Percentiles rank a stretch among this genome's conserved stretches.
Evolutionary conservation across 352 stramenopile species (phyloP).

Genomic region (Pseudoperonospora humuli): DNA sequence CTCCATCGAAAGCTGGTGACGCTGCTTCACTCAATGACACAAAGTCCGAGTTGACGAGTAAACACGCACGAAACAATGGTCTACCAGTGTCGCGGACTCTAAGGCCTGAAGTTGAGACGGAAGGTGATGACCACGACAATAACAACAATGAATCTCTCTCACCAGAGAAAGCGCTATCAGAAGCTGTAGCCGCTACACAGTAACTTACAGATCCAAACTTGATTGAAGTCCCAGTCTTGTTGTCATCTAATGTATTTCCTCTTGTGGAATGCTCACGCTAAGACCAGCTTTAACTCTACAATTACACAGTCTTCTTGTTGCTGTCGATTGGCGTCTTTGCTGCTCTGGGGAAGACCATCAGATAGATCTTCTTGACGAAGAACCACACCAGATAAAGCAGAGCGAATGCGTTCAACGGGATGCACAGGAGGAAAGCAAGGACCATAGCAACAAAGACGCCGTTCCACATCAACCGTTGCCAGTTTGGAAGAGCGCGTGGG

Average conservation of each 20-base stretch:
- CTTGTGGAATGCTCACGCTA: neutral
- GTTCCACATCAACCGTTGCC: slow-evolving; percentile 33
- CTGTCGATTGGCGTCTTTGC: slow-evolving; percentile 4
- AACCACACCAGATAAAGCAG: slow-evolving; percentile 60
- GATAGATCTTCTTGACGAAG: slow-evolving; percentile 33
- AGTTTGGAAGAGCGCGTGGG: slow-evolving; percentile 29
- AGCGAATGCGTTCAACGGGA: slow-evolving; percentile 45
- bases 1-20: too few relatives aligned
- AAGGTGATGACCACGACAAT: too few relatives aligned
- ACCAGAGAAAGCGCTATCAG: too few relatives aligned
- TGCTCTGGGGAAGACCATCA: slow-evolving; percentile 3
- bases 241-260: slow-evolving; percentile 37
- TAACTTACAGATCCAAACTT: too few relatives aligned
- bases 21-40: too few relatives aligned
- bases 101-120: too few relatives aligned
- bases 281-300: slow-evolving; percentile 5
- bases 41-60: too few relatives aligned
- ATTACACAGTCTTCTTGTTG: slow-evolving; percentile 30
- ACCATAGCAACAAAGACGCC: slow-evolving; percentile 30
- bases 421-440: slow-evolving; percentile 36
- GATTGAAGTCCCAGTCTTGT: too few relatives aligned
- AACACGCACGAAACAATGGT: too few relatives aligned
- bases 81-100: too few relatives aligned
- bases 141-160: too few relatives aligned
- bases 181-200: too few relatives aligned